Evolutionary conservation across 345 rosid species (phyloP), one percentile per base, ranked within the genome.

Genomic region (Citrus cavaleriei): DNA sequence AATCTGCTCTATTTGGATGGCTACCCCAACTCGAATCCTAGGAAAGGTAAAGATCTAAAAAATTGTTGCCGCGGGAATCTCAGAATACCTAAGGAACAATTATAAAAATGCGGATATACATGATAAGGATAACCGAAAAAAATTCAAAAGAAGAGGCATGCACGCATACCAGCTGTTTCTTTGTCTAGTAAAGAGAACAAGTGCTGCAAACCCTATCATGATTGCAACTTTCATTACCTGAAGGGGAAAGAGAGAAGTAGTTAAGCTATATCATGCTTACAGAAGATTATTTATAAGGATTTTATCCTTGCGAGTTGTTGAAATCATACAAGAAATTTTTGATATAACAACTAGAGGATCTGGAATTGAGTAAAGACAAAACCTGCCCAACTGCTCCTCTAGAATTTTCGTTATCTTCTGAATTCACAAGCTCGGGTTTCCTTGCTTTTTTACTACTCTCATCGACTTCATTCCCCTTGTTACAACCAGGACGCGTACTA

Each of bases 201-300:
- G 88, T 40, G 89, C 60, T 60, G 89, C 93, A 79, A 89, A 91
- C 1, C 93, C 92, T n/a, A 88, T 85, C 85, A 87, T 89, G 83
- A 88, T 86, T 59, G 81, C 87, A 60, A 77, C 79, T 73, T 76
- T 88, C 83, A 87, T 63, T 73, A 84, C 84, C 93, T 91, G 76
- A 69, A 30, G 66, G 10, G 18, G 22, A 73, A 65, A 81, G 10
- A 22, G 24, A 37, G 5, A 66, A 64, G 1, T 55, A 30, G 28
- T 62, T 68, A 62, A 51, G 42, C 69, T 38, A 61, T 60, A 16
- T 49, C 60, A 25, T 22, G 74, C 27, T 28, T 37, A 46, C 21
- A 7, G 5, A 7, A 61, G 2, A 19, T 21, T 27, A 19, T 9
- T 4, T 46, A 46, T 46, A 46, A 46, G 16, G 27, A 54, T 37